Conservation (phyloP, 2,329 filamentous ascomycete species). For the Colletotrichum filicis region DNA sequence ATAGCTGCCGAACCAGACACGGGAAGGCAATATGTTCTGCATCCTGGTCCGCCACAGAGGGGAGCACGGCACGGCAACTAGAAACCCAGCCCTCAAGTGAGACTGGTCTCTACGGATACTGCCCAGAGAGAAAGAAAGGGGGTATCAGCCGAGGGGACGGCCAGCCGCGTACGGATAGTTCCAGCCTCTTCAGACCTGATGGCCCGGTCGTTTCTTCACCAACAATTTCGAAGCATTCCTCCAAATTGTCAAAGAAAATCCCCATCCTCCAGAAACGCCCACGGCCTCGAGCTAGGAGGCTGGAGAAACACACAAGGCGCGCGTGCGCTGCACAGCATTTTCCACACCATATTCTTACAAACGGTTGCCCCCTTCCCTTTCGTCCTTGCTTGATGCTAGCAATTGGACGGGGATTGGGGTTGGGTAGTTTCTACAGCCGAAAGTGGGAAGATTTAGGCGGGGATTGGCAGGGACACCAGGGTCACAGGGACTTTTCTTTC, state of each 20-base stretch:
- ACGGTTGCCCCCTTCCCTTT: conserved; percentile 9
- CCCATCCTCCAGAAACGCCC: conserved; percentile 11
- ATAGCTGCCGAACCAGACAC: background rate
- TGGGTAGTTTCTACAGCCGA: background rate
- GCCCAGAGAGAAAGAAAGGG: background rate
- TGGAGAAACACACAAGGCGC: conserved; percentile 9
- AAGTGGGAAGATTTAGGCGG: conserved; percentile 17
- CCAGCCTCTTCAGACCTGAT: conserved; percentile 13
- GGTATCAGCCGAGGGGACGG: background rate
- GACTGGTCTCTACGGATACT: background rate
- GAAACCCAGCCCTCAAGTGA: background rate
- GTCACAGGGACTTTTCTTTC: conserved; percentile 1
- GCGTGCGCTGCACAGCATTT: background rate
- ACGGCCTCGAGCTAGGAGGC: background rate
- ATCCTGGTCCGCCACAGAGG: background rate
- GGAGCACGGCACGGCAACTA: background rate
- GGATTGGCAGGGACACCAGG: conserved; percentile 6
- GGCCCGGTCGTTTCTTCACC: conserved; percentile 14
- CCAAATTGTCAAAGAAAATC: background rate
- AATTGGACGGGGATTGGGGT: conserved; percentile 4
- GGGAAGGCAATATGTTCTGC: background rate
- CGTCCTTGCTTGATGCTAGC: background rate
- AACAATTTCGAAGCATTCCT: conserved; percentile 29
- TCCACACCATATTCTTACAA: background rate
- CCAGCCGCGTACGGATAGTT: background rate